phyloP scores from a whole-genome alignment of 140 eudicot species.

The Oenanthe javanica region DNA sequence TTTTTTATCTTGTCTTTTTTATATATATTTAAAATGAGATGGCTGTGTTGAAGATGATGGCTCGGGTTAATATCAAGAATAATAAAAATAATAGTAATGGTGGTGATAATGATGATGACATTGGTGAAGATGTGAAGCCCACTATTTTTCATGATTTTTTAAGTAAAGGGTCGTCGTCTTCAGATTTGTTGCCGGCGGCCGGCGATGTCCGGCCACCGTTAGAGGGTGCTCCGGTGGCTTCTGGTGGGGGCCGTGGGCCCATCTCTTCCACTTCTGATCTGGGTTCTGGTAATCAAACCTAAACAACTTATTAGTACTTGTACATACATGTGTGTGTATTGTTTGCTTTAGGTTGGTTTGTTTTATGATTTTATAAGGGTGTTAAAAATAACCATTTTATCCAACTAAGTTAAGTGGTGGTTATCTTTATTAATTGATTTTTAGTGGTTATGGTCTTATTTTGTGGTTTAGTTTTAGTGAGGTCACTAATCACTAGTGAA shows the following conservation, averaged over 20 bases:
- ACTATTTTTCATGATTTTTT: slow-evolving; percentile 78
- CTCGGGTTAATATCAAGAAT: not conserved
- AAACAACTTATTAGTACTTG: not conserved
- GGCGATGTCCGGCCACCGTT: slow-evolving; percentile 24
- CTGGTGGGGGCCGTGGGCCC: slow-evolving; percentile 53
- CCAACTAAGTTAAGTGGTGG: not conserved
- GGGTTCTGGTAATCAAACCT: slow-evolving; percentile 55
- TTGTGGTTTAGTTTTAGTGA: slow-evolving; percentile 43
- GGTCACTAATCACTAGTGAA: slow-evolving; percentile 33
- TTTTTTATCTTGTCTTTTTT: slow-evolving; percentile 14
- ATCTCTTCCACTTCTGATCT: slow-evolving; percentile 80
- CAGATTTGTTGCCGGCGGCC: slow-evolving; percentile 33
- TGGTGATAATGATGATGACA: slow-evolving; percentile 13
- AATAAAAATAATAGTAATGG: slow-evolving; percentile 11
- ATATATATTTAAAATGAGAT: slow-evolving; percentile 25
- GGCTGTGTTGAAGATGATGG: slow-evolving; percentile 50
- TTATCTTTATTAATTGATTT: not conserved
- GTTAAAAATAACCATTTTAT: not conserved
- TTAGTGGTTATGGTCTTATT: slow-evolving; percentile 27
- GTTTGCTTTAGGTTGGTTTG: not conserved
- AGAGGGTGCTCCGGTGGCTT: slow-evolving; percentile 41
- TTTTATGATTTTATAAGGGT: not conserved
- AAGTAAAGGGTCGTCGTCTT: slow-evolving; percentile 34
- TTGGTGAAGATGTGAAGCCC: slow-evolving; percentile 43
- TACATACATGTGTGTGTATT: not conserved